These are phyloP conservation scores for Rhodotorula sp. DNA, from an alignment of 1,284 basidiomycete species.

Conservation along the genomic window DNA sequence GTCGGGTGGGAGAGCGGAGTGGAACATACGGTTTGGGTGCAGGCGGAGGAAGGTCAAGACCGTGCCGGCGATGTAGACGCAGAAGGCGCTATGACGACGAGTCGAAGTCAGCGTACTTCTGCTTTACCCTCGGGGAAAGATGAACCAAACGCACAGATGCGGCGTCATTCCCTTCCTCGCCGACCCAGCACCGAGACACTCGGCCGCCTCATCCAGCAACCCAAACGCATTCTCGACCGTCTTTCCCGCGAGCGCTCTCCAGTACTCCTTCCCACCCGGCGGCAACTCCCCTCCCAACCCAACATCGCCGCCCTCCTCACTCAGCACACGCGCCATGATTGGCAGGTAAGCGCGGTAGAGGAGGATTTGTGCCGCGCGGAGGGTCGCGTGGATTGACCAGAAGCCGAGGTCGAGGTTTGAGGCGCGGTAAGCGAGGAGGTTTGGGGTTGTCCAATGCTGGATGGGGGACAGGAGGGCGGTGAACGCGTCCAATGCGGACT, in stretches of 20 bases:
- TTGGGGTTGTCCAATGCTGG: not conserved
- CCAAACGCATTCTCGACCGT: not conserved
- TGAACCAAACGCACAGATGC: not conserved
- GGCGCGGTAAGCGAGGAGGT: constrained; percentile 14
- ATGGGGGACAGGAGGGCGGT: not conserved
- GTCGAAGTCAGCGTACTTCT: not conserved
- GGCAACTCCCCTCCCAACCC: not conserved
- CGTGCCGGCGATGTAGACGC: constrained; percentile 1
- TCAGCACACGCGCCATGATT: not conserved
- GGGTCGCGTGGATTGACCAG: not conserved
- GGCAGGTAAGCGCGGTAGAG: not conserved
- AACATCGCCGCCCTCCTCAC: not conserved
- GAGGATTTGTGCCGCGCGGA: not conserved
- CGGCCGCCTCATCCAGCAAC: not conserved
- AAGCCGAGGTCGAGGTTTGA: constrained; percentile 10
- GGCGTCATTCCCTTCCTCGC: not conserved
- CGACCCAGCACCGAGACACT: not conserved
- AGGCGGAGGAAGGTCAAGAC: constrained; percentile 1
- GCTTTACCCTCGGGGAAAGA: not conserved
- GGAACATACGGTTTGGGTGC: not conserved
- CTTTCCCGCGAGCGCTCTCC: not conserved
- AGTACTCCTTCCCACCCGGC: not conserved
- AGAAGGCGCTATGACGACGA: not conserved
- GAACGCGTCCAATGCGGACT: not conserved
- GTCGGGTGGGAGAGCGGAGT: too few relatives aligned